A percentile compares a stretch with the other conserved stretches of the same genome.
These are phyloP conservation scores for Xylaria cubensis DNA, from an alignment of 495 filamentous ascomycete genomes.

Conservation along the genomic window DNA sequence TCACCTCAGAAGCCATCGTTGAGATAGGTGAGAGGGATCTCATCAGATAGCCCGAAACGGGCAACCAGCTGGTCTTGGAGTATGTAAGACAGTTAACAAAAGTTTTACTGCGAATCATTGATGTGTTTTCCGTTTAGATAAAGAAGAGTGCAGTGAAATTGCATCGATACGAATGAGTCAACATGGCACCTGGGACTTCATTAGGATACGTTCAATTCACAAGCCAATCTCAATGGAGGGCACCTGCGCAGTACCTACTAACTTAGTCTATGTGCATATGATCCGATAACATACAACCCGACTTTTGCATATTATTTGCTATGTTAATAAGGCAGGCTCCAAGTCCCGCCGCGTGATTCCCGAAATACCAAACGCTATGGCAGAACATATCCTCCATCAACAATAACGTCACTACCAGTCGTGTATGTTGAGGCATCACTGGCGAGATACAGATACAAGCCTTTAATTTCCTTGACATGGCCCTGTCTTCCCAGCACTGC, in stretches of 20 bases:
- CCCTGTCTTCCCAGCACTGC: conserved; percentile 40
- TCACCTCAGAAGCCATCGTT: conserved; percentile 35
- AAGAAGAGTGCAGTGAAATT: not conserved
- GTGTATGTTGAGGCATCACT: conserved; percentile 68
- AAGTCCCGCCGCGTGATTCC: not conserved
- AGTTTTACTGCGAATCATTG: conserved; percentile 28
- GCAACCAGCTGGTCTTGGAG: conserved; percentile 17
- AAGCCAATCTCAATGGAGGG: conserved; percentile 2
- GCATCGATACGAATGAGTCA: conserved; percentile 8
- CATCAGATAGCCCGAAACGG: conserved; percentile 10
- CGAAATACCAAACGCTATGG: conserved; percentile 12
- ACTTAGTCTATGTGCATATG: not conserved
- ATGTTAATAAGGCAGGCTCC: not conserved
- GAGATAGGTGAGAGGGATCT: conserved; percentile 26
- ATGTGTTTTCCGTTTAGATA: conserved; percentile 12
- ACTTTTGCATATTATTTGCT: conserved; percentile 1
- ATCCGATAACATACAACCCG: not conserved
- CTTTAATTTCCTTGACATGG: conserved; percentile 38
- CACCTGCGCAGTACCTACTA: no score
- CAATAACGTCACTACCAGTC: conserved; percentile 68
- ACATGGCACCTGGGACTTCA: not conserved
- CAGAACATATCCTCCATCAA: conserved; percentile 56
- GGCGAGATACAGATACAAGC: conserved; percentile 58
- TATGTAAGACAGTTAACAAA: conserved; percentile 18
- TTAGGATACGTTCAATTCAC: not conserved